Percentiles rank a stretch among this genome's conserved stretches.
Conservation (phyloP, 176 grass and related monocot genomes). For the Carex cristatella region DNA sequence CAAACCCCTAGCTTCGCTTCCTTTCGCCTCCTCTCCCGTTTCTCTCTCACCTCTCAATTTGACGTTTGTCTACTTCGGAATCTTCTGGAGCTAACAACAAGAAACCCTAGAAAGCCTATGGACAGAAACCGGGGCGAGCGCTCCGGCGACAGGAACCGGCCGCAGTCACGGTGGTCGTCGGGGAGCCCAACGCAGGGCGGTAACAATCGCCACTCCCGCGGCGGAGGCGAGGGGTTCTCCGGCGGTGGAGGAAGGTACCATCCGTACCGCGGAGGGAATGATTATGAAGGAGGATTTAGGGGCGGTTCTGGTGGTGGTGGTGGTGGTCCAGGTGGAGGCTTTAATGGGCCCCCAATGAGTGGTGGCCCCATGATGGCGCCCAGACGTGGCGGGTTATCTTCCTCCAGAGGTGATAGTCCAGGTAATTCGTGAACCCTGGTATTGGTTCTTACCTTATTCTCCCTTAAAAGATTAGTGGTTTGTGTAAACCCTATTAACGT, state of each 20-base stretch:
- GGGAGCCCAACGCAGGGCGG: constrained; percentile 16
- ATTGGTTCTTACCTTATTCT: neutral
- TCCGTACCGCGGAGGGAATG: constrained; percentile 11
- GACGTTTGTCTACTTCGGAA: neutral
- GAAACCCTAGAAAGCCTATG: constrained; percentile 12
- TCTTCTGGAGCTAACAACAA: neutral
- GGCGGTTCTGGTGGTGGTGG: neutral
- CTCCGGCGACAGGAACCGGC: constrained; percentile 21
- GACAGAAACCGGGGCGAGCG: constrained; percentile 25
- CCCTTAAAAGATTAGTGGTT: neutral
- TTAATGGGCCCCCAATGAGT: constrained; percentile 16
- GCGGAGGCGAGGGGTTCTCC: constrained; percentile 12
- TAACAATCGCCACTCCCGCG: constrained; percentile 9
- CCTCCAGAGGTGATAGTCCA: constrained; percentile 16
- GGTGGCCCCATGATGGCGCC: constrained; percentile 4
- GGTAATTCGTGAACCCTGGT: neutral
- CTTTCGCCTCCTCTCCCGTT: neutral
- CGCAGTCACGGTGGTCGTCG: constrained; percentile 18
- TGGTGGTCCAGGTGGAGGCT: neutral
- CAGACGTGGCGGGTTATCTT: constrained; percentile 6
- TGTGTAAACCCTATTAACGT: neutral
- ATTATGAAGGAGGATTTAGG: constrained; percentile 21
- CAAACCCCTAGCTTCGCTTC: constrained; percentile 5
- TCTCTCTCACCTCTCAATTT: neutral
- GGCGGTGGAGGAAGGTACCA: constrained; percentile 14